Evolutionary conservation across 2,329 filamentous ascomycete genomes (phyloP), one percentile per base, ranked within the genome.

Genomic region (Alternaria burnsii): DNA sequence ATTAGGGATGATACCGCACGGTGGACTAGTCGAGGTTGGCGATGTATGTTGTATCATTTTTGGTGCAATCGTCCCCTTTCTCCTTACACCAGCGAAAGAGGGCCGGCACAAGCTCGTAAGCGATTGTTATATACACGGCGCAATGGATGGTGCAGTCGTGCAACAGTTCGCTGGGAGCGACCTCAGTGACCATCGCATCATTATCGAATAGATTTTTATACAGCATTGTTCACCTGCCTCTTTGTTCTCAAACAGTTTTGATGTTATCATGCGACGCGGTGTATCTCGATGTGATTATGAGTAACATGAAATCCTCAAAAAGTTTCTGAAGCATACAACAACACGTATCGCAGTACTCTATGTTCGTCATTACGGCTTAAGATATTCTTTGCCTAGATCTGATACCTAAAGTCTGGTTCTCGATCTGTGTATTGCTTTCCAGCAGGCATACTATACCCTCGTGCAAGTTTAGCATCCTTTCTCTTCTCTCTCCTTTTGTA

Each of bases 401-500:
- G 68, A 60, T 76, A 76, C 47, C 69, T 65, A 54, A 75, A 76
- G 26, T 70, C 71, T 5, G 73, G 73, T 50, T 71, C 69, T 4
- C 73, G 67, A 66, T 76, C 73, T 40, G 73, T 76, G 51, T 69
- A 73, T 63, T 67, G 32, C 42, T 58, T 6, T 57, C 66, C 43
- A 63, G 50, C 14, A 44, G 57, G 56, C 38, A 55, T 66, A 2
- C 46, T 47, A 59, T 71, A 70, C 4, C 68, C 70, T 44, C 71
- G 67, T 1, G 59, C 62, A 22, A 76, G 41, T 28, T 65, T 63
- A 43, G 52, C 66, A 52, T 79, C 72, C 58, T 80, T 80, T 26
- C 58, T 61, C 8, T 38, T 56, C 59, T 74, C 72, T 18, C 78
- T 77, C n/a, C 63, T 68, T 36, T 41, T 61, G 41, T 80, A 79